Evolutionary conservation across 2,329 filamentous ascomycete genomes (phyloP).

Genomic region (Graphium sp.): DNA sequence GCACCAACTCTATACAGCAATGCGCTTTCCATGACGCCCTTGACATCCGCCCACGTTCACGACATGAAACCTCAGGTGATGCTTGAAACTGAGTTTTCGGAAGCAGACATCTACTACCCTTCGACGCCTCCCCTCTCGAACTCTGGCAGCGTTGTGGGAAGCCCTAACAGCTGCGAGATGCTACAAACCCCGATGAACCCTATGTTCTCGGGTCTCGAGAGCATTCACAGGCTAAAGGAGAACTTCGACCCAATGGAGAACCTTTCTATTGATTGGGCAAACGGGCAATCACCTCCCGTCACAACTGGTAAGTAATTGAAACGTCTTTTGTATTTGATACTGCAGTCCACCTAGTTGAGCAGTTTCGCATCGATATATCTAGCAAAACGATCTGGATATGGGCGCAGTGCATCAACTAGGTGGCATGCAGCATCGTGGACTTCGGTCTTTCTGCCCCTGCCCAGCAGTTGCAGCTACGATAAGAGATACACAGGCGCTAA

Average conservation of each 20-base stretch:
- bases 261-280: slow-evolving; percentile 62
- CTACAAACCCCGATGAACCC: slow-evolving; percentile 72
- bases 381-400: too few relatives aligned
- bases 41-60: slow-evolving; percentile 57
- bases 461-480: too few relatives aligned
- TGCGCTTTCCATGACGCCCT: slow-evolving; percentile 48
- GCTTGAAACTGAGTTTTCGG: slow-evolving; percentile 58
- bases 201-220: slow-evolving; percentile 57
- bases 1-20: slow-evolving; percentile 36
- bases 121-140: slow-evolving; percentile 78
- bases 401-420: too few relatives aligned
- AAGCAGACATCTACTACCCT: slow-evolving; percentile 56
- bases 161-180: slow-evolving; percentile 62
- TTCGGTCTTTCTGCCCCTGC: too few relatives aligned
- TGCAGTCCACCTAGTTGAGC: neutral
- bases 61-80: slow-evolving; percentile 64
- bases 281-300: slow-evolving; percentile 66
- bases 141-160: slow-evolving; percentile 71
- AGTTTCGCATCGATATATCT: too few relatives aligned
- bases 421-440: too few relatives aligned
- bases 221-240: slow-evolving; percentile 48
- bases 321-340: slow-evolving; percentile 5
- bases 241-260: slow-evolving; percentile 57
- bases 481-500: too few relatives aligned
- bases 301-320: slow-evolving; percentile 76